Percentiles rank a stretch among this genome's conserved stretches.
Conservation (phyloP, 306 rosid genomes). For the Cucurbita ficifolia region DNA sequence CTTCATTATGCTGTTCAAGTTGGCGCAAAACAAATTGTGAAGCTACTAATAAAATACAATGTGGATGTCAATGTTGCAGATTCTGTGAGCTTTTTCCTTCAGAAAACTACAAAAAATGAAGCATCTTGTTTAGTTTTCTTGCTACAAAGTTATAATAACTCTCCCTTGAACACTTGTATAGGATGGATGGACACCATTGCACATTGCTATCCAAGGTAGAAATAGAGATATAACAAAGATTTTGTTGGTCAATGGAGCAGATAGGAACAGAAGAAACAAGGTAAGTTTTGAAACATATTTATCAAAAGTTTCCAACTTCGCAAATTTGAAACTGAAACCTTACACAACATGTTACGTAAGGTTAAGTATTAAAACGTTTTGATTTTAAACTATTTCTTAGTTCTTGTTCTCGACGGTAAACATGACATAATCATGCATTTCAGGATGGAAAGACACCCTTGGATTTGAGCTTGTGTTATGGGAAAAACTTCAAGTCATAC, state of each 20-base stretch:
- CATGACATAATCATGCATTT: conserved; percentile 12
- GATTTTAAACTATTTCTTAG: not conserved
- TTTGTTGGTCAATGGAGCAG: conserved; percentile 73
- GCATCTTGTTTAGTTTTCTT: not conserved
- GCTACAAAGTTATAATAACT: not conserved
- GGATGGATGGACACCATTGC: conserved; percentile 98
- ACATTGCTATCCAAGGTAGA: conserved; percentile 73
- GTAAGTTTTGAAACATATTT: conserved; percentile 19
- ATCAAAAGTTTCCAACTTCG: not conserved
- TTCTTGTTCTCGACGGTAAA: not conserved
- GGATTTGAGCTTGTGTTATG: conserved; percentile 72
- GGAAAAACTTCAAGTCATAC: conserved; percentile 74
- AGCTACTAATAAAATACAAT: conserved; percentile 63
- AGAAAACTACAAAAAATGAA: not conserved
- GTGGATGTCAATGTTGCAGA: conserved; percentile 72
- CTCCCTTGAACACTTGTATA: conserved; percentile 12
- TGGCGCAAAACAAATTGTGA: conserved; percentile 73
- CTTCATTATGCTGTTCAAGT: conserved; percentile 95
- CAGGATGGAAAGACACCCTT: conserved; percentile 81
- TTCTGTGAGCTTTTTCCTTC: conserved; percentile 30
- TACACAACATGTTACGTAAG: not conserved
- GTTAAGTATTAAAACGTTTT: not conserved
- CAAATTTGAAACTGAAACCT: not conserved
- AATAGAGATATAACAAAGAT: conserved; percentile 69
- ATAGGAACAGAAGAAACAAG: conserved; percentile 58